phyloP scores from a whole-genome alignment of 164 flowering plant genomes.

The Malania oleifera region DNA sequence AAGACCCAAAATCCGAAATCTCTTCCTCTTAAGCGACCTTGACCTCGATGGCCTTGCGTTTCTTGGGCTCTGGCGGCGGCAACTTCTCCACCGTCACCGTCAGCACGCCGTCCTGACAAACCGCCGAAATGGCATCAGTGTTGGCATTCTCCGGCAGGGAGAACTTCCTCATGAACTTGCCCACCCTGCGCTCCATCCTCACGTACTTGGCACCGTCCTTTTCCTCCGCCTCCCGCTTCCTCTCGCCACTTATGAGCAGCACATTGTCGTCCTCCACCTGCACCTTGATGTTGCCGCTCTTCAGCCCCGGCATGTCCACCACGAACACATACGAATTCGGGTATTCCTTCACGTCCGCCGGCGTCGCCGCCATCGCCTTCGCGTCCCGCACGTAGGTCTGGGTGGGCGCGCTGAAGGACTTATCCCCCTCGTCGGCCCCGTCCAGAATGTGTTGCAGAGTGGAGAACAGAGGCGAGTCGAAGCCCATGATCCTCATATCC shows the following conservation, averaged over 20 bases:
- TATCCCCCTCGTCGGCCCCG: background rate
- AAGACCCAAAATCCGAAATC: too few species aligned
- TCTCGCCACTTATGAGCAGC: slow-evolving; percentile 39
- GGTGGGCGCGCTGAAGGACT: background rate
- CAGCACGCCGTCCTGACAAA: slow-evolving; percentile 52
- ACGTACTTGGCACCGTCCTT: slow-evolving; percentile 47
- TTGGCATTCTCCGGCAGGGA: slow-evolving; percentile 54
- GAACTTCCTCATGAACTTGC: slow-evolving; percentile 64
- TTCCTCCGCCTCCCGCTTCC: slow-evolving; percentile 42
- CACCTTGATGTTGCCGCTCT: slow-evolving; percentile 39
- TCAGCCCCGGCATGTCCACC: slow-evolving; percentile 69
- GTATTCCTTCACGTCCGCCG: slow-evolving; percentile 49
- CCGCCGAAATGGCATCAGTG: slow-evolving; percentile 37
- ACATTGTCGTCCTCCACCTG: slow-evolving; percentile 48
- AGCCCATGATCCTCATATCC: too few species aligned
- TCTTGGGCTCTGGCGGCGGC: slow-evolving; percentile 71
- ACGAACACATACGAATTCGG: slow-evolving; percentile 40
- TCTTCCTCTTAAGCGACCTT: slow-evolving; percentile 30
- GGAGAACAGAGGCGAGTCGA: too few species aligned
- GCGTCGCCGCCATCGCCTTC: slow-evolving; percentile 30
- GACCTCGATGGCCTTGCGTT: slow-evolving; percentile 55
- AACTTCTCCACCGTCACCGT: slow-evolving; percentile 54
- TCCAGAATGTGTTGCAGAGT: too few species aligned
- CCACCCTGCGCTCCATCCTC: slow-evolving; percentile 59
- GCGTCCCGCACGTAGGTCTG: background rate